Evolutionary conservation across 2,329 filamentous ascomycete genomes (phyloP).

Genomic region (Cladorrhinum sp.): DNA sequence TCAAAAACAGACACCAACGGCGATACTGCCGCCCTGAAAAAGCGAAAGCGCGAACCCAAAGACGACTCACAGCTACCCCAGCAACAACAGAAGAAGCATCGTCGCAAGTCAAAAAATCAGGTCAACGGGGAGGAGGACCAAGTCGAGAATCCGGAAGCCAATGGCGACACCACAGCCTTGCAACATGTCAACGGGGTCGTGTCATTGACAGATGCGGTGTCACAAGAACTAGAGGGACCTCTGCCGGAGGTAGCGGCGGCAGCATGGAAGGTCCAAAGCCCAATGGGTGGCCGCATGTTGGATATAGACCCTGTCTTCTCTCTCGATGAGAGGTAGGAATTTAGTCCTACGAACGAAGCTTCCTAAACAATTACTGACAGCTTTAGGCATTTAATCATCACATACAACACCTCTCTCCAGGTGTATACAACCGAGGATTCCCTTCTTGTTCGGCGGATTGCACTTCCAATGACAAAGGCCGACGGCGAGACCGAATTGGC

Average conservation of each 20-base stretch:
- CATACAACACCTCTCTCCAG: conserved; percentile 71
- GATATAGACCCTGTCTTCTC: conserved; percentile 63
- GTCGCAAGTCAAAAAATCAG: conserved; percentile 24
- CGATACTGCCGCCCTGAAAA: conserved; percentile 30
- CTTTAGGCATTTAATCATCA: conserved; percentile 69
- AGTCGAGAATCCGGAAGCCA: neutral
- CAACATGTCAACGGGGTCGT: conserved; percentile 15
- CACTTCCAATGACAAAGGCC: conserved; percentile 40
- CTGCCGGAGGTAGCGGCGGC: conserved; percentile 12
- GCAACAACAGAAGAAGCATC: conserved; percentile 26
- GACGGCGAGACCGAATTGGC: conserved; percentile 29
- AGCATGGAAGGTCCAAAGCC: conserved; percentile 59
- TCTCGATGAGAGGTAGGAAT: conserved; percentile 56
- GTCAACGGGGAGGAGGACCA: conserved; percentile 8
- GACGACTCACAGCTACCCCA: conserved; percentile 26
- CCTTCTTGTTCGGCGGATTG: conserved; percentile 70
- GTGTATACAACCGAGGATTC: conserved; percentile 81
- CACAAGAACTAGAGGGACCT: conserved; percentile 6
- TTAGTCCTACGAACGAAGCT: neutral
- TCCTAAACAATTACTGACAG: conserved; percentile 25
- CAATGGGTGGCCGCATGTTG: conserved; percentile 63
- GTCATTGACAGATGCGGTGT: conserved; percentile 17
- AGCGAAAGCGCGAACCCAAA: conserved; percentile 33
- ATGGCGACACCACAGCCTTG: neutral
- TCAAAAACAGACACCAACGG: conserved; percentile 28